Percentiles rank a stretch among this genome's conserved stretches.
Evolutionary conservation across 2,329 filamentous ascomycete species (phyloP).

Genomic region (Trichophyton benhamiae): DNA sequence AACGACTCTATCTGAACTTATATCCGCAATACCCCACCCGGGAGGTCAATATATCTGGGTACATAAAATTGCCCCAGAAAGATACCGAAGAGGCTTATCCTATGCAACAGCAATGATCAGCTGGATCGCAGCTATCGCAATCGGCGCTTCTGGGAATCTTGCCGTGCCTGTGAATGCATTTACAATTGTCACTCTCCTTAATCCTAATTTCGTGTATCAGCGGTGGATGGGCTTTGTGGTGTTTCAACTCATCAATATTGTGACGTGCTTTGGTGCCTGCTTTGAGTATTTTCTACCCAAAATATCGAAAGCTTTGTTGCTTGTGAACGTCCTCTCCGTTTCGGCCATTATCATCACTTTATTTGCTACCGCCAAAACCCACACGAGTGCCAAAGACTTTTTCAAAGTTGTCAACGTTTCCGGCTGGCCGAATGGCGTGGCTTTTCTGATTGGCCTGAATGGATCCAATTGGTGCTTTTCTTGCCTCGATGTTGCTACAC

Average conservation of each 20-base stretch:
- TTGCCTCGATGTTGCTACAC: slow-evolving; percentile 1
- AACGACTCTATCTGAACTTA: slow-evolving; percentile 1
- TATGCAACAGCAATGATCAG: slow-evolving; percentile 4
- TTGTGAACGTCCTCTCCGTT: background rate
- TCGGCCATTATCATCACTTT: background rate
- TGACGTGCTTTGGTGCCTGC: background rate
- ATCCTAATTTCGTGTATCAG: background rate
- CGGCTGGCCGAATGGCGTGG: background rate
- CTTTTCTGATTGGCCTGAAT: slow-evolving; percentile 1
- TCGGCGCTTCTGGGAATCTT: background rate
- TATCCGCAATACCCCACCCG: background rate
- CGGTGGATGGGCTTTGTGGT: slow-evolving; percentile 2
- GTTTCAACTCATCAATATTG: background rate
- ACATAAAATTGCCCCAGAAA: background rate
- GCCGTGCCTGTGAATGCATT: background rate
- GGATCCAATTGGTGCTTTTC: slow-evolving; percentile 2
- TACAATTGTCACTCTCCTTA: background rate
- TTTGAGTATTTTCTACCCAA: background rate
- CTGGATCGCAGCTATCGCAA: slow-evolving; percentile 3
- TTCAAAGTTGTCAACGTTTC: background rate
- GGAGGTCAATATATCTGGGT: slow-evolving; percentile 2
- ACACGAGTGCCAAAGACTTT: background rate
- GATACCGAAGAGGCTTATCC: background rate
- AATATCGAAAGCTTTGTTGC: background rate
- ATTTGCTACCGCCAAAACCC: background rate